These are phyloP conservation scores for Cystofilobasidium capitatum DNA, from an alignment of 768 basidiomycete genomes.

Conservation along the genomic window DNA sequence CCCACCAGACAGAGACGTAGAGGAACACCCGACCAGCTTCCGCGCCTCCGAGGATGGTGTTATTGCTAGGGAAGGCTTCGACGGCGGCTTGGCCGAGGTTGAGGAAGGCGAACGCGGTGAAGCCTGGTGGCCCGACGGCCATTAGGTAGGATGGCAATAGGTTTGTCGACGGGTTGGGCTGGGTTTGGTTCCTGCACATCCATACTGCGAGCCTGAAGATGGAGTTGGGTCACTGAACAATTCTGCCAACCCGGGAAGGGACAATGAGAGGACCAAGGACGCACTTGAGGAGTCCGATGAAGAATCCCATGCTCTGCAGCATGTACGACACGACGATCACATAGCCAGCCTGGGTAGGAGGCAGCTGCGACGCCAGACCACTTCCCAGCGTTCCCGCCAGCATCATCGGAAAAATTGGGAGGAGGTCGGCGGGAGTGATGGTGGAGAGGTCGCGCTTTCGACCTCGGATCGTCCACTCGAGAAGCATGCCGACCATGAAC, in stretches of 20 bases:
- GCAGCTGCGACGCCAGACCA: background rate
- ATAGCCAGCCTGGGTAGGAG: constrained; percentile 4
- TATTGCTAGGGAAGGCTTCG: constrained; percentile 4
- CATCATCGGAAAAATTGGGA: constrained; percentile 22
- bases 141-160: constrained; percentile 13
- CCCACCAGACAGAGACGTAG: constrained; percentile 11
- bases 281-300: background rate
- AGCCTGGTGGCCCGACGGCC: constrained; percentile 22
- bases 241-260: too few species aligned
- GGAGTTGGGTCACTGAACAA: too few species aligned
- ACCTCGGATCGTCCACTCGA: constrained; percentile 19
- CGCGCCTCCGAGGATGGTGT: constrained; percentile 6
- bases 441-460: constrained; percentile 3
- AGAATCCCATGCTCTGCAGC: constrained; percentile 17
- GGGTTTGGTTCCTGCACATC: constrained; percentile 10
- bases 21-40: constrained; percentile 10
- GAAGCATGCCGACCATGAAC: constrained; percentile 11
- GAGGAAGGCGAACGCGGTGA: constrained; percentile 22
- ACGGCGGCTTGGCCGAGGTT: constrained; percentile 9
- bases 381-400: constrained; percentile 16
- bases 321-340: constrained; percentile 16
- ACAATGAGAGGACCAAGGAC: background rate
- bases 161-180: constrained; percentile 15
- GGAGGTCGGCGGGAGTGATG: constrained; percentile 19
- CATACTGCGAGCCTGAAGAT: constrained; percentile 9